These are phyloP conservation scores for Emergomyces orientalis DNA, from an alignment of 2,329 filamentous ascomycete species.

Conservation along the genomic window DNA sequence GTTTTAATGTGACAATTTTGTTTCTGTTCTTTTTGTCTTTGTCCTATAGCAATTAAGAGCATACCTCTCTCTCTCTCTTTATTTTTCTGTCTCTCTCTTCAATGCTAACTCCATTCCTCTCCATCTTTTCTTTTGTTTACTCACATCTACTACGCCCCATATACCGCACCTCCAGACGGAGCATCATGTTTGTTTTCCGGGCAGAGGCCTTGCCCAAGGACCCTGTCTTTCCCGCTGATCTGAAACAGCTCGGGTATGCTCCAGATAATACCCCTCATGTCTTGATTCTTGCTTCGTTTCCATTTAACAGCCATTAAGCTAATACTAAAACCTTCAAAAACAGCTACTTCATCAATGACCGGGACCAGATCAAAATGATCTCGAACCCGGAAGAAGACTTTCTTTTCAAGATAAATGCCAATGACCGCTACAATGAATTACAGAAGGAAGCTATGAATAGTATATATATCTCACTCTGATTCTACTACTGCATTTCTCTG, in stretches of 20 bases:
- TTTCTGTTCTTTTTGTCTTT: not conserved
- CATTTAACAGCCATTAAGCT: not conserved
- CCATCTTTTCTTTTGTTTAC: slow-evolving; percentile 1
- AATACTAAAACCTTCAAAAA: not conserved
- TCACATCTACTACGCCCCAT: not conserved
- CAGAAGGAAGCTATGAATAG: slow-evolving; percentile 67
- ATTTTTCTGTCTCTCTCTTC: slow-evolving; percentile 1
- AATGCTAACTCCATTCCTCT: not conserved
- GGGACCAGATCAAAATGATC: slow-evolving; percentile 65
- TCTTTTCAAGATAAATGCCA: slow-evolving; percentile 63
- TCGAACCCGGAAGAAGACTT: slow-evolving; percentile 60
- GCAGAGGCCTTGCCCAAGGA: slow-evolving; percentile 63
- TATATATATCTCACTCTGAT: slow-evolving; percentile 25
- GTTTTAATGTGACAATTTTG: not conserved
- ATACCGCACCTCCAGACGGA: not conserved
- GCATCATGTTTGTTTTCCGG: slow-evolving; percentile 65
- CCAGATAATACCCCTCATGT: not conserved
- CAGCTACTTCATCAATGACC: slow-evolving; percentile 69
- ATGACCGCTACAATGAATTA: slow-evolving; percentile 65
- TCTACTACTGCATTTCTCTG: not conserved
- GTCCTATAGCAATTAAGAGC: not conserved
- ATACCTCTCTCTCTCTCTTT: slow-evolving; percentile 1
- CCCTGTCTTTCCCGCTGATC: slow-evolving; percentile 53
- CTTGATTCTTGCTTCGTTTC: not conserved
- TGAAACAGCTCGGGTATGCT: slow-evolving; percentile 61